Conservation (phyloP, 176 grass and related monocot species). For the Oryza rufipogon region DNA sequence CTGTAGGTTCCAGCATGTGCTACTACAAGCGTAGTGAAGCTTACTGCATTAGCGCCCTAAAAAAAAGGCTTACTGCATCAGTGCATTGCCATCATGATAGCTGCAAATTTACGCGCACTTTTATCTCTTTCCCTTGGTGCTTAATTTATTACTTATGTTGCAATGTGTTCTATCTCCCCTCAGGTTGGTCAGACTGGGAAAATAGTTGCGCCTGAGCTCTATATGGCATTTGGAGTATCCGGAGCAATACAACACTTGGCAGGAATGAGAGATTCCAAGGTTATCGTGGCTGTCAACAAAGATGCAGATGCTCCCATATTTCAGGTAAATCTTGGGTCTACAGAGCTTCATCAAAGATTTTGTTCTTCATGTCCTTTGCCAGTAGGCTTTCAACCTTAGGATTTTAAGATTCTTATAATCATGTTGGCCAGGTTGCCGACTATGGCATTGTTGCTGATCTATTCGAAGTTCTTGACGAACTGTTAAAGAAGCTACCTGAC, state of each 20-base stretch:
- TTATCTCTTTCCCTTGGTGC: not conserved
- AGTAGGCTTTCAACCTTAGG: not conserved
- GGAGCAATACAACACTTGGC: slow-evolving; percentile 96
- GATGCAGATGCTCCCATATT: slow-evolving; percentile 92
- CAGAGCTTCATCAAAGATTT: not conserved
- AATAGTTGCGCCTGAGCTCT: slow-evolving; percentile 89
- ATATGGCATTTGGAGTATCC: slow-evolving; percentile 95
- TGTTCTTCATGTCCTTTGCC: not conserved
- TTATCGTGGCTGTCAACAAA: slow-evolving; percentile 93
- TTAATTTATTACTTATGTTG: not conserved
- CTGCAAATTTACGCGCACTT: no score
- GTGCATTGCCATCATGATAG: no score
- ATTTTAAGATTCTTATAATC: slow-evolving; percentile 5
- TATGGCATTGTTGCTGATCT: slow-evolving; percentile 91
- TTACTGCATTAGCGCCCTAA: not conserved
- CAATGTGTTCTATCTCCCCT: not conserved
- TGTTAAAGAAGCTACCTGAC: slow-evolving; percentile 82
- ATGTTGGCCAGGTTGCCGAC: slow-evolving; percentile 71
- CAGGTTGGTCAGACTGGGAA: slow-evolving; percentile 99
- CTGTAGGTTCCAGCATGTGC: not conserved
- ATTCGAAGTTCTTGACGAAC: slow-evolving; percentile 75
- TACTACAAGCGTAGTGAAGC: not conserved
- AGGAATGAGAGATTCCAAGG: slow-evolving; percentile 95
- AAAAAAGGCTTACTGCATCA: no score
- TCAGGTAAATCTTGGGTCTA: slow-evolving; percentile 48